Evolutionary conservation across 805 yeast genomes (phyloP), one percentile per base, ranked within the genome.

Genomic region (Kazachstania viticola): DNA sequence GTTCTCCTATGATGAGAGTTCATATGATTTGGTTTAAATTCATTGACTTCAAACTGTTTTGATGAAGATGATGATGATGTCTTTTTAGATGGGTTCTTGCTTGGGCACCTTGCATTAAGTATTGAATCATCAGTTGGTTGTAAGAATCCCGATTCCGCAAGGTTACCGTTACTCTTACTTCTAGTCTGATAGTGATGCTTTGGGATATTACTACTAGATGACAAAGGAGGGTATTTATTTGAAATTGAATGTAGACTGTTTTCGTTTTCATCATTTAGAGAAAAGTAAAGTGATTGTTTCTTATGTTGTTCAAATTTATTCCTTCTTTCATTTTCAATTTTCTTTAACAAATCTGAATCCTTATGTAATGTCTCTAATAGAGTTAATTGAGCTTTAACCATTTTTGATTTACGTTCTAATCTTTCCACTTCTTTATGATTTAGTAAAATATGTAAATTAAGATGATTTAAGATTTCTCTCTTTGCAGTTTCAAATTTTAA

Each of bases 401-500:
- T 71, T 11, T 66, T 63, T 1, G 74, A 61, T 41, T 75, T 81
- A 25, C 64, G 62, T 32, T 71, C 67, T 1, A 73, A 60, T 14
- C 65, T 48, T 24, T 62, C 56, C 28, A 67, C 48, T 47, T 77
- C 81, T 35, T 68, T 64, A 50, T 75, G 78, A 33, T 72, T 75
- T 30, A 76, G 52, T 18, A 77, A 45, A 9, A 75, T 71, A 41
- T 75, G 81, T 28, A 75, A 46, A 46, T 75, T 77, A 14, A 75
- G 56, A 40, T 72, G 73, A 36, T 68, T 51, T n/a, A 52, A 26
- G 4, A 62, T 38, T 29, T 56, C 57, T 21, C 47, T 52, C 36
- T 54, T 63, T 15, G 56, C 53, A 2, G 46, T 39, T 21, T 39
- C 46, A 35, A 42, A 54, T 28, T 47, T 48, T 9, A 54, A 29